Conservation (phyloP, 2,329 filamentous ascomycete species). For the Anthostomella pinea region DNA sequence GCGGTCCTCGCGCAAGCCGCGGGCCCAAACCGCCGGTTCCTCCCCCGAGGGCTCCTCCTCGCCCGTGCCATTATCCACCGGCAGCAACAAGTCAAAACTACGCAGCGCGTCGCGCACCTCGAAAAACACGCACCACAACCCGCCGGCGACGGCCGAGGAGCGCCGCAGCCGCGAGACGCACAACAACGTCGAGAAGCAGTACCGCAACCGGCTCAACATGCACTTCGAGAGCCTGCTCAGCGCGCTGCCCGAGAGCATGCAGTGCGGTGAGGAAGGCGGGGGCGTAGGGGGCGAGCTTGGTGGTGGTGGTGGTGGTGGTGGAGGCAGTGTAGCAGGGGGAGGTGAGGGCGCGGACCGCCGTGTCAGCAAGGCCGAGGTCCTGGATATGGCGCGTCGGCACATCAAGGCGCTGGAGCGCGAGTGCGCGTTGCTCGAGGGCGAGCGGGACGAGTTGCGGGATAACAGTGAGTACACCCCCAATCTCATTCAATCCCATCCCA, state of each 20-base stretch:
- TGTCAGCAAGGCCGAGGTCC: conserved; percentile 44
- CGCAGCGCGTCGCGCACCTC: conserved; percentile 33
- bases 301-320: conserved; percentile 15
- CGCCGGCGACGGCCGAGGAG: conserved; percentile 32
- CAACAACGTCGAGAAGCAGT: conserved; percentile 48
- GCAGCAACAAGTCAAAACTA: conserved; percentile 26
- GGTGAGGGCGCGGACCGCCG: conserved; percentile 22
- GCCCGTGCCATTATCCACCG: conserved; percentile 3
- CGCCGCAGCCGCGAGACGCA: conserved; percentile 36
- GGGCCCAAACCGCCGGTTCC: background rate
- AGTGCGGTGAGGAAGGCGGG: conserved; percentile 27
- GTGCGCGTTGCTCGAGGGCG: conserved; percentile 34
- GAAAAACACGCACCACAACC: conserved; percentile 35
- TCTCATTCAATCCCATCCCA: too few relatives aligned
- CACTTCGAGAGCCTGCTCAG: conserved; percentile 44
- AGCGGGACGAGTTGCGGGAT: conserved; percentile 34
- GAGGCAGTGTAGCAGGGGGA: conserved; percentile 23
- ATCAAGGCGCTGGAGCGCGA: conserved; percentile 40
- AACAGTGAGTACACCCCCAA: too few relatives aligned
- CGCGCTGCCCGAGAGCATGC: conserved; percentile 38
- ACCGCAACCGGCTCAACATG: conserved; percentile 45
- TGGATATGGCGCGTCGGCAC: conserved; percentile 43
- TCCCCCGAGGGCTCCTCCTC: conserved; percentile 17
- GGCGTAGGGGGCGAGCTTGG: conserved; percentile 19
- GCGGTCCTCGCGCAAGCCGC: conserved; percentile 14